A percentile compares a stretch with the other conserved stretches of the same genome.
Evolutionary conservation across 148 eudicot genomes (phyloP).

Genomic region (Camellia japonica): DNA sequence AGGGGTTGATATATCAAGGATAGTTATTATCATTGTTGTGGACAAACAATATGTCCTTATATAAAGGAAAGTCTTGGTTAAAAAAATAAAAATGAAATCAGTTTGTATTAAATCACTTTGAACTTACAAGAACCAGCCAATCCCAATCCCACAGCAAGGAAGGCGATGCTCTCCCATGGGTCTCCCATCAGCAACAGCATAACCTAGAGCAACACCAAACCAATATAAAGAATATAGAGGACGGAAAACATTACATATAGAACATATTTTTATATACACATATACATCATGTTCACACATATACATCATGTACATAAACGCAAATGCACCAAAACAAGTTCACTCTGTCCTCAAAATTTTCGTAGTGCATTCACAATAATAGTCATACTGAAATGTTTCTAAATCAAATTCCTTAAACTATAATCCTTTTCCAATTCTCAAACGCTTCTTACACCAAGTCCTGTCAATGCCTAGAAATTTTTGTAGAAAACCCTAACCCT

Average conservation of each 20-base stretch:
- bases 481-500: neutral
- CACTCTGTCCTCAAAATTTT: too few relatives aligned
- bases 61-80: neutral
- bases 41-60: neutral
- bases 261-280: neutral
- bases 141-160: conserved; percentile 83
- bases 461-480: neutral
- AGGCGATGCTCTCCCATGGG: conserved; percentile 56
- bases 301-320: neutral
- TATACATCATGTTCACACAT: neutral
- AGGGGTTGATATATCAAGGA: too few relatives aligned
- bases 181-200: conserved; percentile 56
- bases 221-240: conserved; percentile 3
- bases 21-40: neutral
- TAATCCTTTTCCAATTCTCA: neutral
- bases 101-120: neutral
- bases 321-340: neutral
- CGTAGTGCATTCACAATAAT: neutral
- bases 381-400: neutral
- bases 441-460: neutral
- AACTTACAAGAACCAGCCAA: conserved; percentile 93
- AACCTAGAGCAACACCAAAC: conserved; percentile 42
- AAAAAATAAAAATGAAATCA: neutral
- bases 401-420: neutral
- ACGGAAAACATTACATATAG: neutral